Evolutionary conservation across 108 stramenopile genomes (phyloP), one percentile per base, ranked within the genome.

Genomic region (Stephanodiscus minutulus): DNA sequence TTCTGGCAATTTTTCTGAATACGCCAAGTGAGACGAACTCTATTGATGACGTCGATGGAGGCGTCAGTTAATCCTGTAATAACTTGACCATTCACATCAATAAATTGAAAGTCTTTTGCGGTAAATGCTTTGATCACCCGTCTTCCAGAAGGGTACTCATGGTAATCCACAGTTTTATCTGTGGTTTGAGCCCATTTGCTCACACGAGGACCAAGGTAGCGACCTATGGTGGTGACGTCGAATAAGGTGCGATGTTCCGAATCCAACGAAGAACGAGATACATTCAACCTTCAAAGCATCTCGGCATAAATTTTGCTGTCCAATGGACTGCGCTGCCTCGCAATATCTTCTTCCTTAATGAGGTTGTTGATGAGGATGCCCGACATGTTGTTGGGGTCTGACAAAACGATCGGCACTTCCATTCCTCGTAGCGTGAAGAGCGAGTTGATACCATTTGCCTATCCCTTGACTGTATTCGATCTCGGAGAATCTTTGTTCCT

Each of bases 1-100:
- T 69, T 69, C 7, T 27, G 35, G 10, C 57, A 43, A 33, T 69
- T 69, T 28, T 69, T 69, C 24, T 69, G 68, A 58, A 69, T 58
- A 3, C 25, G 24, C 55, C 55, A 69, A 5, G 21, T 22, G 0
- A 69, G 22, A n/a, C n/a, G n/a, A n/a, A n/a, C 22, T 36, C 27
- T 0, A 58, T 29, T 31, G 56, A 7, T 8, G 56, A 10, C 31
- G 28, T 28, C 7, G 29, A 33, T 7, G 29, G 31, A 28, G 27
- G 17, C 0, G 8, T 57, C 29, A 57, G 27, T n/a, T n/a, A n/a
- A n/a, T n/a, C n/a, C n/a, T n/a, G n/a, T n/a, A n/a, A n/a, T n/a
- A n/a, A n/a, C n/a, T 1, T n/a, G 29, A 1, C 56, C 56, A 22
- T 57, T 27, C 7, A 5, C 15, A 15, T 57, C 56, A 27, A 13